Conservation (phyloP, 371 early-diverging fungal species). For the Rhizopus arrhizus region DNA sequence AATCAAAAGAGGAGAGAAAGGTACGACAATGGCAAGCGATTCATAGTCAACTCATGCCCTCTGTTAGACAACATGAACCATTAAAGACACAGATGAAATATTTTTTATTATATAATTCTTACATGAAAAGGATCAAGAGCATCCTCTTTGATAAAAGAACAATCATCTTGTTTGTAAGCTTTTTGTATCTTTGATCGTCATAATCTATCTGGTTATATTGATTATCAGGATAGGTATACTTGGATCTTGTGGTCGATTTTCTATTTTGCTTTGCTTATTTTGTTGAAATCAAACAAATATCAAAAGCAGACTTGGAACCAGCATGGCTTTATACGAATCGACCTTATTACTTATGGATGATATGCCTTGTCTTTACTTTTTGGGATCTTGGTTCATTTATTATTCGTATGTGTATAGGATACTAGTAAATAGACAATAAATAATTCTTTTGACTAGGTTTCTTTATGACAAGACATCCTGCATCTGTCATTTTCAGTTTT, state of each 20-base stretch:
- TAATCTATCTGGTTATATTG: not conserved
- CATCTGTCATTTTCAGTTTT: slow-evolving; percentile 43
- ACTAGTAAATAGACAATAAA: not conserved
- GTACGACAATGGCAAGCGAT: slow-evolving; percentile 14
- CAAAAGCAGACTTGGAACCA: slow-evolving; percentile 46
- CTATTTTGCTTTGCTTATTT: slow-evolving; percentile 66
- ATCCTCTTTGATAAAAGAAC: slow-evolving; percentile 29
- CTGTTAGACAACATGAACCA: slow-evolving; percentile 3
- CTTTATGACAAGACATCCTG: slow-evolving; percentile 26
- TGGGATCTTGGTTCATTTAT: slow-evolving; percentile 40
- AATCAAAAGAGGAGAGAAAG: slow-evolving; percentile 19
- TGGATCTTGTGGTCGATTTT: slow-evolving; percentile 58
- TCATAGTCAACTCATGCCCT: not conserved
- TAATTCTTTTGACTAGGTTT: slow-evolving; percentile 19
- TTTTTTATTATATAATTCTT: slow-evolving; percentile 14
- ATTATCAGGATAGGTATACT: slow-evolving; percentile 41
- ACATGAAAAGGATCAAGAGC: slow-evolving; percentile 12
- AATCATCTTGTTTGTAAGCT: slow-evolving; percentile 28
- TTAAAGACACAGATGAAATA: slow-evolving; percentile 7
- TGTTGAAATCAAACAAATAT: slow-evolving; percentile 60
- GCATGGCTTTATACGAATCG: slow-evolving; percentile 61
- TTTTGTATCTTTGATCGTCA: not conserved
- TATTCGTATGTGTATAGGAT: slow-evolving; percentile 25
- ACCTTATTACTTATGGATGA: slow-evolving; percentile 45
- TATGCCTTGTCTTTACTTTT: slow-evolving; percentile 40